phyloP scores from a whole-genome alignment of 2,329 filamentous ascomycete genomes.

The Celoporthe dispersa region DNA sequence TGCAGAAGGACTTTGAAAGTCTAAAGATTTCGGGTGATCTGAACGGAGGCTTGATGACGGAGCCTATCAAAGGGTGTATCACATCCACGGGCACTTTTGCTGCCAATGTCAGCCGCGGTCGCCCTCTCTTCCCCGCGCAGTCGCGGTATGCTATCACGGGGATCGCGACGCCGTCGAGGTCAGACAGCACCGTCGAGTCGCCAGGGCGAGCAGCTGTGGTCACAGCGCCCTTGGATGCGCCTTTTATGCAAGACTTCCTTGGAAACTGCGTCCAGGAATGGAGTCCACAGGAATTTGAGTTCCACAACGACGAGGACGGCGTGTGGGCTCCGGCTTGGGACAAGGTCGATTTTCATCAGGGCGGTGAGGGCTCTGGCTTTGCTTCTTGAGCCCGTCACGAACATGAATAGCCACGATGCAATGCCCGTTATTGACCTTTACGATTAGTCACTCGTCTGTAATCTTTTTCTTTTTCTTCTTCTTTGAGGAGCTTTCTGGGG shows the following conservation, averaged over 20 bases:
- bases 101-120: constrained; percentile 11
- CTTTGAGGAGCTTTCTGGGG: background rate
- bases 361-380: background rate
- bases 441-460: too few species aligned
- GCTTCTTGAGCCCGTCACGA: background rate
- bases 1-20: constrained; percentile 30
- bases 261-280: constrained; percentile 11
- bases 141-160: background rate
- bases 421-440: background rate
- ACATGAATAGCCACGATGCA: background rate
- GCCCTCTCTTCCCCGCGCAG: background rate
- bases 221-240: constrained; percentile 14
- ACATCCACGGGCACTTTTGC: constrained; percentile 20
- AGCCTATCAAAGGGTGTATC: constrained; percentile 4
- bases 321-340: constrained; percentile 14
- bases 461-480: background rate
- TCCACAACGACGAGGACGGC: background rate
- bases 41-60: constrained; percentile 9
- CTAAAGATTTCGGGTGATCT: constrained; percentile 3
- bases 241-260: constrained; percentile 18
- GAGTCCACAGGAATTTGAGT: constrained; percentile 13
- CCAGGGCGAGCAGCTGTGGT: background rate
- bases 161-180: background rate
- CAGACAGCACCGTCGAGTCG: background rate
- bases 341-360: background rate